These are phyloP conservation scores for Trametes meyenii DNA, from an alignment of 768 basidiomycete species.

Conservation along the genomic window DNA sequence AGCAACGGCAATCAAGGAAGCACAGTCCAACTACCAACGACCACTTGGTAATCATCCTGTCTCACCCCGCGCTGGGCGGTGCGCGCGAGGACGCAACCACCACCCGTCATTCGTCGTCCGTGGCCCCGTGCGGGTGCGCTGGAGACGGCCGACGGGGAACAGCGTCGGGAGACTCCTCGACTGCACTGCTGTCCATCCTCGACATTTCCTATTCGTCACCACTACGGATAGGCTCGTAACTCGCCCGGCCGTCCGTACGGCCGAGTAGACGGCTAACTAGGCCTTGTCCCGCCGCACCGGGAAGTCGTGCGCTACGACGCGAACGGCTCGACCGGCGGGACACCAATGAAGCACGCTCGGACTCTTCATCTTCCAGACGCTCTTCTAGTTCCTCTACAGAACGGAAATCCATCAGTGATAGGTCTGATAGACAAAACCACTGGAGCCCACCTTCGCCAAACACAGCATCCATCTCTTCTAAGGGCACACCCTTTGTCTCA, in stretches of 20 bases:
- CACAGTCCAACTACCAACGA: constrained; percentile 25
- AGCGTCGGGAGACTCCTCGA: constrained; percentile 35
- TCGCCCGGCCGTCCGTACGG: constrained; percentile 39
- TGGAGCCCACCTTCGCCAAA: constrained; percentile 77
- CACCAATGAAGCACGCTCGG: constrained; percentile 60
- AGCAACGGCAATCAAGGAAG: constrained; percentile 20
- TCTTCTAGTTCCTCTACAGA: constrained; percentile 51
- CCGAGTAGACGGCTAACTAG: constrained; percentile 58
- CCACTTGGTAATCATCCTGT: constrained; percentile 22
- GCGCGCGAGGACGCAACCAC: neutral
- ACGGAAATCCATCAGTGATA: neutral
- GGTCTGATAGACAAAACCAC: neutral
- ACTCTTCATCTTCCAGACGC: constrained; percentile 62
- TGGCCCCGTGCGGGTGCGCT: constrained; percentile 3
- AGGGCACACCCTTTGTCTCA: constrained; percentile 82
- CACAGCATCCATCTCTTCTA: constrained; percentile 90
- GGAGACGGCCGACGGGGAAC: constrained; percentile 11
- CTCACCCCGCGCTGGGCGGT: constrained; percentile 11
- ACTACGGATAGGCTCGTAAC: constrained; percentile 52
- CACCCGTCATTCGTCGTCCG: constrained; percentile 11
- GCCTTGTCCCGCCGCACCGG: constrained; percentile 34
- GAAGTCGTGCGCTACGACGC: constrained; percentile 36
- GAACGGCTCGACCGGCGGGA: constrained; percentile 35
- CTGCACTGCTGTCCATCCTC: constrained; percentile 48
- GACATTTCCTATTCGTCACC: constrained; percentile 59